These are phyloP conservation scores for Termitomyces sp. DNA, from an alignment of 768 basidiomycete genomes.

Conservation along the genomic window DNA sequence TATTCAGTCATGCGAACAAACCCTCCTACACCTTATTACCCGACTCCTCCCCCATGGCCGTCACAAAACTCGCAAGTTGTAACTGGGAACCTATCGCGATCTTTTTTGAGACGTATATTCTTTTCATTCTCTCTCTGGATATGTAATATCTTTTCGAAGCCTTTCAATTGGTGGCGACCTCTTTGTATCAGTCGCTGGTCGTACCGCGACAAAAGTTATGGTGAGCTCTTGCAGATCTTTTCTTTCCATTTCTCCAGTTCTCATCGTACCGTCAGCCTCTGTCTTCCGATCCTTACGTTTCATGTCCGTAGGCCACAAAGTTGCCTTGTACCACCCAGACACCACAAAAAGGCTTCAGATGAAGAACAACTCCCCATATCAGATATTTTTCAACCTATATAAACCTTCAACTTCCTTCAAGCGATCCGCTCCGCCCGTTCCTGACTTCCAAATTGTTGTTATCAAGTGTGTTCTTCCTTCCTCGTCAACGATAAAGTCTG, in stretches of 20 bases:
- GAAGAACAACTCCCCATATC: slow-evolving; percentile 50
- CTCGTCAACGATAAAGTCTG: background rate
- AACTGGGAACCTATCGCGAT: slow-evolving; percentile 7
- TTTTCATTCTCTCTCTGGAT: slow-evolving; percentile 27
- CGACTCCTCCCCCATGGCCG: slow-evolving; percentile 32
- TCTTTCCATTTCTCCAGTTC: background rate
- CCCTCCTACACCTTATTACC: slow-evolving; percentile 20
- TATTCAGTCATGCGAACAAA: slow-evolving; percentile 79
- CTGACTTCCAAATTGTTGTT: slow-evolving; percentile 84
- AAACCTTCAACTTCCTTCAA: slow-evolving; percentile 85
- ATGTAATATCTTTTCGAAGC: slow-evolving; percentile 20
- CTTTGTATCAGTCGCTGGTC: slow-evolving; percentile 42
- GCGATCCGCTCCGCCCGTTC: slow-evolving; percentile 67
- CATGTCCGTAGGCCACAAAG: slow-evolving; percentile 58
- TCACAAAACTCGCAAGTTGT: slow-evolving; percentile 9
- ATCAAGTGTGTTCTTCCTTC: slow-evolving; percentile 51
- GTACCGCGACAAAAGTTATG: slow-evolving; percentile 44
- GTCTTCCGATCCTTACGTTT: slow-evolving; percentile 68
- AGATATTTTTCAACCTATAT: slow-evolving; percentile 85
- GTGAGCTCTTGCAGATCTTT: slow-evolving; percentile 26
- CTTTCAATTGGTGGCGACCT: slow-evolving; percentile 64
- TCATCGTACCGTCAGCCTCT: slow-evolving; percentile 37
- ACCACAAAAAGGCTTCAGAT: slow-evolving; percentile 11
- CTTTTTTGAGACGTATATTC: slow-evolving; percentile 28
- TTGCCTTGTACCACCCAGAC: slow-evolving; percentile 35